Evolutionary conservation across 2,329 filamentous ascomycete species (phyloP), one percentile per base, ranked within the genome.

Genomic region (Botryotinia convoluta): DNA sequence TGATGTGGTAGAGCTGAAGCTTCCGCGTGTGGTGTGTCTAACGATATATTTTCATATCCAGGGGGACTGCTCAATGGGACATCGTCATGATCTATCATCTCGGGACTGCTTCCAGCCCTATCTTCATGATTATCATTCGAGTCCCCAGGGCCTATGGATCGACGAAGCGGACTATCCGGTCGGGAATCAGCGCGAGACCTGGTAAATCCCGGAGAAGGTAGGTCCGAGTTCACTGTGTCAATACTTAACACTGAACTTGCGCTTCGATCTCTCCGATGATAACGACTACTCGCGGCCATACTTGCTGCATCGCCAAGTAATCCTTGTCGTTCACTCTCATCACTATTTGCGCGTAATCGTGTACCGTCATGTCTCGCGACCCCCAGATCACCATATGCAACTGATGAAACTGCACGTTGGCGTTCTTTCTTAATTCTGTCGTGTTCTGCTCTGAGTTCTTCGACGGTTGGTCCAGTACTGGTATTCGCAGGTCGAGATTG

Each of bases 361-460:
- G 92, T 93, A 68, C 93, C 93, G 78, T 96, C 93, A 78, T 93
- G 92, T 62, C 91, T 86, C 0, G 92, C 92, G 22, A 95, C 88
- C 48, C 93, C 93, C 7, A 96, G 82, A 60, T 93, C 91, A 16
- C 88, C 91, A 78, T 96, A 96, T 61, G 90, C 90, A 29, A 96
- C 93, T 72, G 90, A 91, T 62, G 91, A 93, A 5, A 94, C 90
- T 26, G 91, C 87, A 39, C 91, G 86, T 73, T 92, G 88, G 29
- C 92, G 86, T 74, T 86, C 85, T 22, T 87, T 85, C 78, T 88
- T 89, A 61, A 89, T 83, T 16, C 87, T 85, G 16, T 87, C 85
- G 75, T 90, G 87, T 48, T 86, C 83, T n/a, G 82, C 81, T 29
- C 89, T 86, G 51, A 90, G 83, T 20, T 89, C 89, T 44, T 91